Evolutionary conservation across 768 basidiomycete genomes (phyloP), one percentile per base, ranked within the genome.

Genomic region (Amanita pallidorosea): DNA sequence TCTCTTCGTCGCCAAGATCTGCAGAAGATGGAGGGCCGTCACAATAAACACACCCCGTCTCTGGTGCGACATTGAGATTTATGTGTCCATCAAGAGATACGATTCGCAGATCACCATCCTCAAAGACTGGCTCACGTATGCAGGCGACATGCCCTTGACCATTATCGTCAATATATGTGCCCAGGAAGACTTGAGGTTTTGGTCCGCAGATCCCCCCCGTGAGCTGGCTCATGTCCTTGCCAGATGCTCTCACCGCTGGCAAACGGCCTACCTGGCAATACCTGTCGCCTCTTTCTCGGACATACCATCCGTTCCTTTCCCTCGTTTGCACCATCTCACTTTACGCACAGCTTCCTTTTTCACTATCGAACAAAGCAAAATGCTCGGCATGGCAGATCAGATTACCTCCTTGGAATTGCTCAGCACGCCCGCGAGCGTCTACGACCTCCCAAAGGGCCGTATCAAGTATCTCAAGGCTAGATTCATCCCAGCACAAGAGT

Each of bases 211-310:
- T 20, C 42, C 49, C 22, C 49, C 49, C 6, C 9, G 33, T 8
- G 43, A 51, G 25, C 36, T 51, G 18, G 49, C 49, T 13, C 18
- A 44, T 13, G 42, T 51, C 22, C 41, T 51, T 31, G 31, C 49
- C 33, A 27, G 12, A 20, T 20, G 25, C 15, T 51, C 49, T 20
- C 42, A 34, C 4, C 49, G 49, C 15, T 51, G 49, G 49, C 41
- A 44, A 9, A 51, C 43, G n/a, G 49, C 41, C 3, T 51, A 51
- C 22, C n/a, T 51, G 49, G 49, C 49, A 15, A 51, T 51, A 51
- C 49, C 49, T 20, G 34, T 51, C 22, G 43, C 41, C 8, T 33
- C 49, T 7, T 51, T 51, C 43, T 41, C 42, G 1, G 49, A 13
- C 12, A 51, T 51, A 29, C 49, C 49, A 2, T 7, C 49, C 17